These are phyloP conservation scores for Entomortierella chlamydospora DNA, from an alignment of 192 early-diverging fungal genomes.

Conservation along the genomic window DNA sequence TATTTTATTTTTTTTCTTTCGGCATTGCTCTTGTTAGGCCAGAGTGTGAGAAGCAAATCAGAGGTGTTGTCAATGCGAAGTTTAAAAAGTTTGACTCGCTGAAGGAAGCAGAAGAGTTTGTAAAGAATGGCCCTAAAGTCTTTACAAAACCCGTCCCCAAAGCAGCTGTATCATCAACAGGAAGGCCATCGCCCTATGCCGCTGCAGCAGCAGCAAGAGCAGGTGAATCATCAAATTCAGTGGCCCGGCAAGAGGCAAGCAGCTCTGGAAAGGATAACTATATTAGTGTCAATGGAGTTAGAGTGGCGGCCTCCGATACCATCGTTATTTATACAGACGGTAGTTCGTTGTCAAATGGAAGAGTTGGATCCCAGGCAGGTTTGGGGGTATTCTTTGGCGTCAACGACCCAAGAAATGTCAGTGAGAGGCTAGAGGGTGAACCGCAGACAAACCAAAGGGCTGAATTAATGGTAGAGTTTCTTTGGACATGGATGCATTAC, in stretches of 20 bases:
- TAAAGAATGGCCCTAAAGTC: conserved; percentile 28
- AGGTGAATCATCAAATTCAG: background rate
- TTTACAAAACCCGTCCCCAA: conserved; percentile 20
- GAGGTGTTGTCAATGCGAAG: conserved; percentile 63
- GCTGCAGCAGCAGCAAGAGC: background rate
- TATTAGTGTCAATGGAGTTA: conserved; percentile 15
- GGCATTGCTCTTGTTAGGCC: conserved; percentile 52
- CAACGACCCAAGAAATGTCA: conserved; percentile 75
- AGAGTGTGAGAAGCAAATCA: conserved; percentile 69
- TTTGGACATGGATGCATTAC: background rate
- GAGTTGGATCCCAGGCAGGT: conserved; percentile 73
- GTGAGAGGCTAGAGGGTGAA: conserved; percentile 60
- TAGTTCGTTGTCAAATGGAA: conserved; percentile 79
- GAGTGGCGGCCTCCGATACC: conserved; percentile 11
- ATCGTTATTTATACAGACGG: conserved; percentile 87
- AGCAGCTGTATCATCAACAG: background rate
- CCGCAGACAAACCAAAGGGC: conserved; percentile 82
- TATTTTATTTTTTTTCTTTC: background rate
- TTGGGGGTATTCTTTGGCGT: conserved; percentile 87
- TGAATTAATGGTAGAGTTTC: conserved; percentile 65
- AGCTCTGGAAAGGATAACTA: conserved; percentile 5
- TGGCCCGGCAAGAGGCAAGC: no score
- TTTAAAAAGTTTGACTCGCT: conserved; percentile 71
- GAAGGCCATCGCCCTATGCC: conserved; percentile 8
- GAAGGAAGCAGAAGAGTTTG: conserved; percentile 68